A percentile compares a stretch with the other conserved stretches of the same genome.
These are phyloP conservation scores for Leucocoprinus sp. DNA, from an alignment of 768 basidiomycete species.

Conservation along the genomic window DNA sequence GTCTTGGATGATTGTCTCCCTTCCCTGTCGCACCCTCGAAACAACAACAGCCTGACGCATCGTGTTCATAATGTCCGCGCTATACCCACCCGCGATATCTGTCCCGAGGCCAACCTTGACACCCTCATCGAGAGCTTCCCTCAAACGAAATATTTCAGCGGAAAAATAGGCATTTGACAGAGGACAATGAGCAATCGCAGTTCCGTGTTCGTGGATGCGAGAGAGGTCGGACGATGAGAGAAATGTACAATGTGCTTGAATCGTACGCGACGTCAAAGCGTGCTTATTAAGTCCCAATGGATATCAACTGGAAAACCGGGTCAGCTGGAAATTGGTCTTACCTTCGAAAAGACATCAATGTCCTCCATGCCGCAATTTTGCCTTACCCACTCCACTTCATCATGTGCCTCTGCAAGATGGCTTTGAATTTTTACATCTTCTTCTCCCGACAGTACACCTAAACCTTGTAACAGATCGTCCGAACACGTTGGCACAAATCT, in stretches of 20 bases:
- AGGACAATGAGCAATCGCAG: conserved; percentile 80
- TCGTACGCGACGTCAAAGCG: conserved; percentile 39
- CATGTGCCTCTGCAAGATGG: conserved; percentile 75
- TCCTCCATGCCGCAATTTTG: conserved; percentile 55
- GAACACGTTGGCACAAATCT: conserved; percentile 89
- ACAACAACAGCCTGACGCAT: conserved; percentile 77
- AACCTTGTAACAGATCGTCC: conserved; percentile 52
- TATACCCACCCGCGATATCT: conserved; percentile 85
- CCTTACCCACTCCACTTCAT: conserved; percentile 67
- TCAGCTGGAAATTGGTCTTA: conserved; percentile 18
- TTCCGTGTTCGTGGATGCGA: conserved; percentile 39
- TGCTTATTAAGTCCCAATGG: conserved; percentile 16
- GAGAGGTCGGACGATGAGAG: conserved; percentile 43
- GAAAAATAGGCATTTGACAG: conserved; percentile 88
- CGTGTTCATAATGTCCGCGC: conserved; percentile 62
- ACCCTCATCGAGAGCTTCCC: conserved; percentile 56
- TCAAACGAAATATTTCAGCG: conserved; percentile 54
- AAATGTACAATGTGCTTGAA: conserved; percentile 90
- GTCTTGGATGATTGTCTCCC: conserved; percentile 18
- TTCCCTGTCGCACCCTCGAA: conserved; percentile 61
- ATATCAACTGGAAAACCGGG: conserved; percentile 31
- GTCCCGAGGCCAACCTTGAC: conserved; percentile 77
- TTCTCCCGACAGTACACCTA: conserved; percentile 45
- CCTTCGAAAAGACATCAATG: conserved; percentile 67
- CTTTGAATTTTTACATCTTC: conserved; percentile 59